Evolutionary conservation across 768 basidiomycete genomes (phyloP).

Genomic region (Lactarius vividus): DNA sequence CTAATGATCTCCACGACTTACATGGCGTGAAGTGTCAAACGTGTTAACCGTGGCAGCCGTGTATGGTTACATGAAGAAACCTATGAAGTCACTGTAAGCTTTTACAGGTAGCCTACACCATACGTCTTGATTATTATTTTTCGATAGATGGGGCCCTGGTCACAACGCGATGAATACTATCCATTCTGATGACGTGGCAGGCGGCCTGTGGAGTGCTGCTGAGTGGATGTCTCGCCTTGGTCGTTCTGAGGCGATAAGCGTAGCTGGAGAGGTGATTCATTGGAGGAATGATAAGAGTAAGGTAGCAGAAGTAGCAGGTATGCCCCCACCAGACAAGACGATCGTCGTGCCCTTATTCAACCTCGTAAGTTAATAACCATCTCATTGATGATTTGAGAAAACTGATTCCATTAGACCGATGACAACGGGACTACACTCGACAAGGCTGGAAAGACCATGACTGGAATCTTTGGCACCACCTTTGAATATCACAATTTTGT

Average conservation of each 20-base stretch:
- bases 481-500: constrained; percentile 79
- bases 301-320: constrained; percentile 59
- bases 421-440: constrained; percentile 69
- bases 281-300: constrained; percentile 75
- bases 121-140: constrained; percentile 1
- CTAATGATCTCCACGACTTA: not conserved
- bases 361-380: constrained; percentile 45
- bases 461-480: constrained; percentile 71
- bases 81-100: constrained; percentile 79
- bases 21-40: constrained; percentile 50
- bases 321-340: constrained; percentile 53
- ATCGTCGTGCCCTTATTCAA: constrained; percentile 80
- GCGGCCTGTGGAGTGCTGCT: constrained; percentile 71
- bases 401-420: constrained; percentile 51
- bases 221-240: constrained; percentile 69
- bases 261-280: constrained; percentile 64
- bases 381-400: not conserved
- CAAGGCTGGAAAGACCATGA: constrained; percentile 62
- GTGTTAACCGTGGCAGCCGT: constrained; percentile 74
- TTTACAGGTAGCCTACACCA: constrained; percentile 4
- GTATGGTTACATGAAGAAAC: constrained; percentile 78
- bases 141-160: constrained; percentile 71
- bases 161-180: constrained; percentile 72
- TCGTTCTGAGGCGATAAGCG: constrained; percentile 56
- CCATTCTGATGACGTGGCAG: constrained; percentile 78